These are phyloP conservation scores for Panicum virgatum DNA, from an alignment of 202 grass and related monocot genomes.

Conservation along the genomic window DNA sequence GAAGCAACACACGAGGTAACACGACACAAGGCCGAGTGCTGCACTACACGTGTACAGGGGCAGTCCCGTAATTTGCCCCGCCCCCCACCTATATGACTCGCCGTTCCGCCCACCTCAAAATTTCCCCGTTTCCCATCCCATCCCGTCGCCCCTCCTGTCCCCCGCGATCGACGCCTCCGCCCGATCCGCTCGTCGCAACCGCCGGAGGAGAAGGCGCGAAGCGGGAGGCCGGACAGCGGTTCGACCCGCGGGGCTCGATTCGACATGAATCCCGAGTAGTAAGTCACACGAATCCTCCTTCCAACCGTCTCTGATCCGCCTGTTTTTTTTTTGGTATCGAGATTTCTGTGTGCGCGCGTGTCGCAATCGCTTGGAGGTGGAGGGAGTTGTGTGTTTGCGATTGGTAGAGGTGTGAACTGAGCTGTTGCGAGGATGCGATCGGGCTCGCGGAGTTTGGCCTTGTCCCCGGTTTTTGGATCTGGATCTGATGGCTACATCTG, in stretches of 20 bases:
- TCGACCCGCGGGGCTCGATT: not conserved
- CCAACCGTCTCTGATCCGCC: not conserved
- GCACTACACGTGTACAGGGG: conserved; percentile 10
- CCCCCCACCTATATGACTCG: not conserved
- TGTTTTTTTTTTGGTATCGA: not conserved
- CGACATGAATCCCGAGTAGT: conserved; percentile 44
- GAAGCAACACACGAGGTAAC: conserved; percentile 1
- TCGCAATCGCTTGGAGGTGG: not conserved
- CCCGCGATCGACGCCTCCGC: conserved; percentile 9
- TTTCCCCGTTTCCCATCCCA: not conserved
- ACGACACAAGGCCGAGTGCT: not conserved
- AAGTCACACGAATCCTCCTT: conserved; percentile 18
- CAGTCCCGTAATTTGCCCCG: not conserved
- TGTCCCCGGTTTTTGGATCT: conserved; percentile 8
- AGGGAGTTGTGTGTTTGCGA: not conserved
- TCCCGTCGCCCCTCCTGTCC: not conserved
- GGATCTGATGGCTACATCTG: not conserved
- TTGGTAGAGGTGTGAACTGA: not conserved
- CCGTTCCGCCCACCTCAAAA: conserved; percentile 2
- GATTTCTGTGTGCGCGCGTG: not conserved
- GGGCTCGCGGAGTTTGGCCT: not conserved
- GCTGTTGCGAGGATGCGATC: not conserved
- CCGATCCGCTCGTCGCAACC: conserved; percentile 20
- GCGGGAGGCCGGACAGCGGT: conserved; percentile 5
- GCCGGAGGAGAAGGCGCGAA: not conserved